Conservation (phyloP, 2,329 filamentous ascomycete species). For the Botrytis deweyae region DNA sequence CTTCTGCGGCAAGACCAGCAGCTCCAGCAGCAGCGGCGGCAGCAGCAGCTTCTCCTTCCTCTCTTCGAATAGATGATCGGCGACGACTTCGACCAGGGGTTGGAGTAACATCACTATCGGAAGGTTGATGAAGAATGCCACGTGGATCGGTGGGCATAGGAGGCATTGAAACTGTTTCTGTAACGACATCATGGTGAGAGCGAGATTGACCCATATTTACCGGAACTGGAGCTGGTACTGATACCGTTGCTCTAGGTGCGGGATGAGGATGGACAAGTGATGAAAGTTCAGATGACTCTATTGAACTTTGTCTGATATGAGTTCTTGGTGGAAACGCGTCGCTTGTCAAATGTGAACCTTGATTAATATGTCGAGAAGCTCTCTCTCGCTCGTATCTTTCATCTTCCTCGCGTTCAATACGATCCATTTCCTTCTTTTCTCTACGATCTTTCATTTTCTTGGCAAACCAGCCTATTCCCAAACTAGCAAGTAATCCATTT, state of each 20-base stretch:
- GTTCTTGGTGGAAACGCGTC: constrained; percentile 56
- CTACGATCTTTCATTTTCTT: constrained; percentile 61
- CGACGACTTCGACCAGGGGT: constrained; percentile 42
- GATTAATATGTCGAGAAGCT: constrained; percentile 54
- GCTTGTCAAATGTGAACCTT: constrained; percentile 62
- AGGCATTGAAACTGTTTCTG: constrained; percentile 50
- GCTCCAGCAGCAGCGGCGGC: constrained; percentile 49
- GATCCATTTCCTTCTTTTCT: constrained; percentile 43
- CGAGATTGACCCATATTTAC: constrained; percentile 34
- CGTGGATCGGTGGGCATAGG: constrained; percentile 54
- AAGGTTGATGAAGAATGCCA: constrained; percentile 43
- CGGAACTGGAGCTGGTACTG: constrained; percentile 38
- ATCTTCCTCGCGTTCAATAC: constrained; percentile 41
- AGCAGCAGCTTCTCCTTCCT: constrained; percentile 46
- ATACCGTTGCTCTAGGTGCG: constrained; percentile 43
- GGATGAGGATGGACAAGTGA: constrained; percentile 37
- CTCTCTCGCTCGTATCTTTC: constrained; percentile 55
- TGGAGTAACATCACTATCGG: constrained; percentile 26
- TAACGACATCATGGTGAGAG: constrained; percentile 43
- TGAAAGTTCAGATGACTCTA: constrained; percentile 36
- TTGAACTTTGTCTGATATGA: constrained; percentile 43
- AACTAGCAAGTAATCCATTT: constrained; percentile 54
- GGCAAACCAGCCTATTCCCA: constrained; percentile 68
- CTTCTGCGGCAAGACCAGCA: constrained; percentile 49
- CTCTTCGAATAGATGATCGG: constrained; percentile 48